Base-by-base conservation (phyloP, 169 alveolate species). In the Eimeria acervulina region DNA sequence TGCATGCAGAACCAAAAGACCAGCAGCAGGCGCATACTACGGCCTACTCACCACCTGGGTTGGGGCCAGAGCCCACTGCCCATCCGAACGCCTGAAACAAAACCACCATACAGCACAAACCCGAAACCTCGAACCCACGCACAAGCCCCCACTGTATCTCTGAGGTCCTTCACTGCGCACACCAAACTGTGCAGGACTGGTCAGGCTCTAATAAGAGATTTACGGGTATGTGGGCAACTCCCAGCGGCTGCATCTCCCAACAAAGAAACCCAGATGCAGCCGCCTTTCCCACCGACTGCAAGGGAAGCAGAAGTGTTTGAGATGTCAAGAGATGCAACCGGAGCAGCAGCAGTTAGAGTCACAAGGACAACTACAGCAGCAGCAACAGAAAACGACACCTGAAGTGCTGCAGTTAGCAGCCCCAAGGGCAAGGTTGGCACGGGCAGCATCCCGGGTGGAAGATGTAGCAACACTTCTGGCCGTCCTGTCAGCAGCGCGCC, bases 401-500 rank as follows among this genome's bases (percentile, higher is more conserved):
- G 91, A 44, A 83, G 74, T 6, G 91, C 72, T 47, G 91, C 91
- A 33, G 91, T 52, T 31, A 83, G 55, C 74, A 83, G 91, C 33
- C 91, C 91, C 44, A 52, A 28, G 38, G 91, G 91, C 91, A 83
- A n/a, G 44, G 91, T 31, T 31, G 68, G 74, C 52, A 33, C 68
- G 70, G 74, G 72, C 36, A 55, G 72, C 51, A 51, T 83, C 91
- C 91, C 91, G 12, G 91, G 51, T 28, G 91, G 72, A 5, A 83
- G n/a, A 33, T 51, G 74, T 21, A 83, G 42, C 28, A 74, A 17
- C 47, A 83, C 91, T 33, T 83, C 91, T 51, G 91, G 72, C 47
- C 91, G 38, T 31, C 91, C 91, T 33, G 52, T 44, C 70, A 83
- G 51, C 91, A 83, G 31, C 17, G 91, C 91, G 38, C 91, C 91